Base-by-base conservation (phyloP, 257 asterid species). In the Solanum lignicaule region DNA sequence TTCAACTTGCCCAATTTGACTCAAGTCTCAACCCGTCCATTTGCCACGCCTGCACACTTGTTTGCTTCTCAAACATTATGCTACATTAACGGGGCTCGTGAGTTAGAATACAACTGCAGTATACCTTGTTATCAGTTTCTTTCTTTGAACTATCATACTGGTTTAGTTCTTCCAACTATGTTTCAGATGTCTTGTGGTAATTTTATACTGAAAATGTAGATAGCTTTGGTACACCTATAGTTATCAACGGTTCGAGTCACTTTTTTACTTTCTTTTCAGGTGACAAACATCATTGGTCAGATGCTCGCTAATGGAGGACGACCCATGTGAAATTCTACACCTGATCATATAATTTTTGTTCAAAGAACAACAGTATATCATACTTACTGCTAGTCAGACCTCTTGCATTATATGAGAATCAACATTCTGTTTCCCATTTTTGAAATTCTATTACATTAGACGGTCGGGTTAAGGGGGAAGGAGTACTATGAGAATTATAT, bases 201-300 rank as follows among this genome's bases (percentile, higher is more conserved):
- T 32, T 52, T 71, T 86, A n/a, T 38, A 4, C 31, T 4, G 78
- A 38, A 36, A 46, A 41, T 41, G 60, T 72, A 2, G 43, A 38
- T 71, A 66, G 58, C 78, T 86, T 31, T 43, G 55, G 58, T 86
- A 66, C 21, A 16, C 20, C 43, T 7, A 1, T 9, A 48, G 43
- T 32, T 21, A 13, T 18, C 21, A 9, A 76, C 12, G 20, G 13
- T 55, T 10, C 62, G 11, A 78, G 55, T 46, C n/a, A 48, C 14
- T 20, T 29, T 55, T 66, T 20, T 27, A 6, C 55, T 33, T 25
- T 27, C 25, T 66, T 87, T 86, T 82, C 92, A 92, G 94, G 92
- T 85, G 79, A 86, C 87, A 9, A 92, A 90, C 84, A 88, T 90
- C n/a, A 62, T 92, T 3, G 94, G 94, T 23, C 90, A 90, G 75